Base-by-base conservation (phyloP, 306 rosid genomes). In the Cajanus cajan region DNA sequence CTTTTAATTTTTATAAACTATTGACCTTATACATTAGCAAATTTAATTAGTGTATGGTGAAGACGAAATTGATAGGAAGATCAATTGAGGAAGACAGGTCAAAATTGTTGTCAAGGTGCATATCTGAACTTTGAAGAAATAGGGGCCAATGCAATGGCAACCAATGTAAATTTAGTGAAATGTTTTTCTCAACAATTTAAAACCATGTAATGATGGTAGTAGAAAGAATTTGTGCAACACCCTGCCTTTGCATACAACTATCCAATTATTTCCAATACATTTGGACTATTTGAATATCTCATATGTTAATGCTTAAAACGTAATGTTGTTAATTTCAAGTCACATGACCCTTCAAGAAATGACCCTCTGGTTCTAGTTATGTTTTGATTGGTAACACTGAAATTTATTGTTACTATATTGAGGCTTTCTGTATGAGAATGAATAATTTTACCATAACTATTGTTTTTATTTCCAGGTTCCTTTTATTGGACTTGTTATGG, bases 401-500 rank as follows among this genome's bases (percentile, higher is more conserved):
- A 80, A 37, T 78, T 70, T 64, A 47, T 59, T 13, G 50, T 52
- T 58, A 47, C 9, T 21, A 7, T 18, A 34, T 71, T 82, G 44
- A 47, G 57, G 22, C 52, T 61, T 70, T 76, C 41, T 50, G 11
- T 73, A 51, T 75, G 72, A 79, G 55, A 8, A 77, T 8, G 28
- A 71, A 63, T 45, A 43, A 57, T 57, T 55, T 77, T 78, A 41
- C 63, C 16, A 64, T 41, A 45, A 34, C 80, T 59, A 18, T 63
- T 52, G 18, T 74, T 84, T 72, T 65, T 79, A 78, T 59, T 86
- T 81, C 77, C 94, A 95, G 99, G 97, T 91, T 82, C 97, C 98
- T 55, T 77, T 87, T 37, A 95, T 95, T 74, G 99, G 90, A 50
- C 92, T 95, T 81, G 99, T 89, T 69, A 95, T 95, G 99, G 92